Base-by-base conservation (phyloP, 345 rosid genomes). In the Salix koriyanagi region DNA sequence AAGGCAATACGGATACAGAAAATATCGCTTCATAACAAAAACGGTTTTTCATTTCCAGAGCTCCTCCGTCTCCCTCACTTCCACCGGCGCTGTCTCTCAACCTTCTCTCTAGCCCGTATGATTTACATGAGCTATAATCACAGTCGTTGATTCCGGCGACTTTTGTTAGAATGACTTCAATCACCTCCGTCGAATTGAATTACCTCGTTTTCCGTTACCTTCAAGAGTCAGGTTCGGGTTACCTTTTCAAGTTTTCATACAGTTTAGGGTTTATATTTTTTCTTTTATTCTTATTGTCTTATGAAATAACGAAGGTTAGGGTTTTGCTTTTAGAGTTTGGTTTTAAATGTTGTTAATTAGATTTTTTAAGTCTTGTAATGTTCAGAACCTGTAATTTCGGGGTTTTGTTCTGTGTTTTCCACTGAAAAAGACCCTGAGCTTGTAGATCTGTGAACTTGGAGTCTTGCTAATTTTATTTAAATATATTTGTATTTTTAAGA, bases 151-250 rank as follows among this genome's bases (percentile, higher is more conserved):
- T 32, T 36, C 46, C 30, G 37, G 69, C 60, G 73, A 44, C 71
- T 28, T 65, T 73, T 32, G 28, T 79, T 30, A 76, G 81, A 37
- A 91, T 96, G 97, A 67, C 94, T 30, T 75, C 94, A 30, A 86
- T 96, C 41, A 91, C 92, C 73, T 93, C 98, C 71, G 88, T 86
- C 64, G 97, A 96, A 70, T 75, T 96, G 87, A 96, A 96, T 85
- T 93, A 83, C 82, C 94, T 96, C 70, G 89, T 93, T 73, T 96
- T 93, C 81, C 97, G 98, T 28, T 96, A 93, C 81, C 94, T 96
- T 85, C 96, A 91, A 69, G 99, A 96, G 72, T 96, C 99, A 74
- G 98, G 98, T 91, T 10, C 21, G 60, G 76, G 50, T 28, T 75
- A n/a, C 13, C 30, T 68, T 8, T 44, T 18, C 16, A 23, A 25